phyloP scores from a whole-genome alignment of 1,139 yeast genomes.

The Blastobotrys serpentis region DNA sequence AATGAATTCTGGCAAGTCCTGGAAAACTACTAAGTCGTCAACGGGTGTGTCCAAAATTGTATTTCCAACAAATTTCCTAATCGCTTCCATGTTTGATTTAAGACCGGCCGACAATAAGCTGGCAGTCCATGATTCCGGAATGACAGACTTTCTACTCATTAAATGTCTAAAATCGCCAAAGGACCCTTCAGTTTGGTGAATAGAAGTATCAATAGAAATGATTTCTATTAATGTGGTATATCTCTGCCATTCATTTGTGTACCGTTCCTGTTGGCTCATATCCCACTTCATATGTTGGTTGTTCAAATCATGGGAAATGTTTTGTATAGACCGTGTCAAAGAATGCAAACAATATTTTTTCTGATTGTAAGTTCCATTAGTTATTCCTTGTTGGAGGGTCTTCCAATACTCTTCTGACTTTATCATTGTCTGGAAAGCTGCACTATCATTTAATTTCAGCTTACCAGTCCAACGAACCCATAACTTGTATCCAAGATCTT shows the following conservation, averaged over 20 bases:
- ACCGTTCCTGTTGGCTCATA: conserved; percentile 31
- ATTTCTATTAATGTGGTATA: conserved; percentile 76
- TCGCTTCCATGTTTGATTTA: conserved; percentile 75
- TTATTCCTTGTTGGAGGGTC: conserved; percentile 55
- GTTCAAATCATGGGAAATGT: conserved; percentile 43
- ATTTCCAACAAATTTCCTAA: conserved; percentile 61
- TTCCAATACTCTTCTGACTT: conserved; percentile 55
- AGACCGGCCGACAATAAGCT: conserved; percentile 73
- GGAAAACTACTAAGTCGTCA: conserved; percentile 48
- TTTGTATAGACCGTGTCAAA: conserved; percentile 58
- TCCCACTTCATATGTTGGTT: conserved; percentile 53
- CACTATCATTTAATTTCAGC: conserved; percentile 26
- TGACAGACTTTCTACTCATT: conserved; percentile 51
- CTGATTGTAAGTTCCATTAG: conserved; percentile 61
- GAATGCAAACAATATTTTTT: conserved; percentile 72
- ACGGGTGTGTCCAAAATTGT: conserved; percentile 56
- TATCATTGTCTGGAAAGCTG: conserved; percentile 41
- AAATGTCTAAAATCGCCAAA: conserved; percentile 58
- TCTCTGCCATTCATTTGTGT: conserved; percentile 64
- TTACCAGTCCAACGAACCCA: conserved; percentile 32
- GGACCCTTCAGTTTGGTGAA: conserved; percentile 85
- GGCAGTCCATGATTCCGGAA: conserved; percentile 70
- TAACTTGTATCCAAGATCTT: conserved; percentile 25
- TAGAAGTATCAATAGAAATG: conserved; percentile 78
- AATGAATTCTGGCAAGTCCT: conserved; percentile 49